Evolutionary conservation across 306 rosid genomes (phyloP), one percentile per base, ranked within the genome.

Genomic region (Rosa persica): DNA sequence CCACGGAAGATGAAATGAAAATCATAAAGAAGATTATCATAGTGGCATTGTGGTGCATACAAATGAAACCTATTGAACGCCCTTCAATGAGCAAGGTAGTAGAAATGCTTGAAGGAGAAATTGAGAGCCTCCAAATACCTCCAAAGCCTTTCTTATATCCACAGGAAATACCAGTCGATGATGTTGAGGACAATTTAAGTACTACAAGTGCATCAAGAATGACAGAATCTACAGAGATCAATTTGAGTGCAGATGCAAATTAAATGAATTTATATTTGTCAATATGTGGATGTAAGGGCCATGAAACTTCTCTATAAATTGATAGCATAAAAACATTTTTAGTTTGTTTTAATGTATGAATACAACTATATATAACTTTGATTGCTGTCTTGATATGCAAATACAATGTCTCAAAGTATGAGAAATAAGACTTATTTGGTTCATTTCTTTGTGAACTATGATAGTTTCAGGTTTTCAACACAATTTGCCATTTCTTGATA

Each of bases 1-100:
- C 34, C 65, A 58, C 65, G 23, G 65, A 58, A 58, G 65, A 58
- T 25, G 65, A 58, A 23, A 58, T 58, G 65, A 58, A 58, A 58
- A 23, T 58, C 34, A 58, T 58, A 23, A 22, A 58, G 65, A 58
- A 58, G 65, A 58, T 58, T 36, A 58, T 58, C 34, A 58, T 58
- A 22, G 65, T 58, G 65, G 65, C 36, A 22, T 58, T 23, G 65
- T 58, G 65, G 65, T 58, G 65, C 36, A 58, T 58, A 58, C 65
- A 58, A 11, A 58, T 58, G 65, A 58, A 58, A 6, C 65, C 65
- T 23, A 4, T 11, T 10, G 64, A 57, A 22, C 64, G 65, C 30
- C 42, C 46, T 6, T 34, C 46, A 6, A 39, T 66, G 71, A 66
- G 23, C 23, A 39, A 66, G 16, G 71, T 58, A 58, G 36, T 58